Percentiles rank a stretch among this genome's conserved stretches.
phyloP scores from a whole-genome alignment of 768 basidiomycete genomes.

The Phylloporus rhodoxanthus region DNA sequence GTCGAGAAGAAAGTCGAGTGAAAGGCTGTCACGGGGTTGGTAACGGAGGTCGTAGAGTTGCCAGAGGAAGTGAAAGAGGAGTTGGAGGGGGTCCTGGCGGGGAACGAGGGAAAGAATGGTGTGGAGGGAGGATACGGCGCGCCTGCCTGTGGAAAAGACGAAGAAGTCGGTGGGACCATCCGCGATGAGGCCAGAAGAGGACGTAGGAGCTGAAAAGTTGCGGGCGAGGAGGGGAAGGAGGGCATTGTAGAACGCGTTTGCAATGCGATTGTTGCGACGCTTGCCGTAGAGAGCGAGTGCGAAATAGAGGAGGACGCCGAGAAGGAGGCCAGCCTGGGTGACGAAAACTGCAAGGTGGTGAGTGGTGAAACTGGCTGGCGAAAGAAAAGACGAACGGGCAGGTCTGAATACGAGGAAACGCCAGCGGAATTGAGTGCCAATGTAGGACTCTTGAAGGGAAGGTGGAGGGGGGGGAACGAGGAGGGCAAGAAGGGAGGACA shows the following conservation, averaged over 20 bases:
- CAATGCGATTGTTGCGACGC: constrained; percentile 51
- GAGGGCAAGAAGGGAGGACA: constrained; percentile 20
- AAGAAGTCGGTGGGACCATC: constrained; percentile 81
- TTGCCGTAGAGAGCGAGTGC: constrained; percentile 56
- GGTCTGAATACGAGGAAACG: constrained; percentile 77
- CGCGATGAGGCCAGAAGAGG: constrained; percentile 44
- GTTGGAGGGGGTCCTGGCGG: constrained; percentile 76
- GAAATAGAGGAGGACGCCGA: constrained; percentile 51
- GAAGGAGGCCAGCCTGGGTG: constrained; percentile 55
- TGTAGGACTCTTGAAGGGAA: constrained; percentile 46
- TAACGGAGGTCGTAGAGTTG: constrained; percentile 75
- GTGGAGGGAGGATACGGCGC: constrained; percentile 71
- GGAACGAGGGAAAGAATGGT: constrained; percentile 72
- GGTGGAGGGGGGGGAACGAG: constrained; percentile 9
- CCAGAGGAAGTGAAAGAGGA: constrained; percentile 53
- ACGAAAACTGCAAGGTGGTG: constrained; percentile 46
- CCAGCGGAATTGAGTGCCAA: constrained; percentile 71
- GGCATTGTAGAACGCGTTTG: constrained; percentile 59
- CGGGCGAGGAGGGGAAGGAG: constrained; percentile 52
- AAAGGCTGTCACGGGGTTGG: constrained; percentile 58
- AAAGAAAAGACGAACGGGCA: constrained; percentile 41
- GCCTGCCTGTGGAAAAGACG: constrained; percentile 82
- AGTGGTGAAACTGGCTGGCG: not conserved
- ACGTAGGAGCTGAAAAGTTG: constrained; percentile 70
- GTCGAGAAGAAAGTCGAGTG: constrained; percentile 74